Conservation (phyloP, 176 grass and related monocot species). For the Stipa capillata region DNA sequence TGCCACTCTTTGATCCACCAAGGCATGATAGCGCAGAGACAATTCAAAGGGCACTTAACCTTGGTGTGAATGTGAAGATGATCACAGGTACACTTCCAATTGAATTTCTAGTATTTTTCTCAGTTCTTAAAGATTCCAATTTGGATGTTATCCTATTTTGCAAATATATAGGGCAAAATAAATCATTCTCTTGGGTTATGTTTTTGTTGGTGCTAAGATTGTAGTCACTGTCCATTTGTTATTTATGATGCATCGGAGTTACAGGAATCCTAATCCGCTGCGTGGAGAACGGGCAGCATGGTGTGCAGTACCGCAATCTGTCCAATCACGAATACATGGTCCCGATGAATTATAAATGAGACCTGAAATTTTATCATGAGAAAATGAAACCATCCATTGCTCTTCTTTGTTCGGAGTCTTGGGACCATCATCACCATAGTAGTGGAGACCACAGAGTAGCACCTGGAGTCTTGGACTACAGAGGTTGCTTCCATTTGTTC, state of each 20-base stretch:
- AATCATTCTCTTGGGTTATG: background rate
- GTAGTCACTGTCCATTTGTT: background rate
- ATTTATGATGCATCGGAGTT: background rate
- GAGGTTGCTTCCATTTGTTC: background rate
- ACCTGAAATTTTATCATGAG: background rate
- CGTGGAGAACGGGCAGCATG: background rate
- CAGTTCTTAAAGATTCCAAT: background rate
- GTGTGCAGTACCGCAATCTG: background rate
- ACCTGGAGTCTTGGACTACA: background rate
- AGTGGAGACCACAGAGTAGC: background rate
- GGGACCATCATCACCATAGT: background rate
- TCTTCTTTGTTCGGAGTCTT: background rate
- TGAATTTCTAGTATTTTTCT: background rate
- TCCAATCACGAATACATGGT: background rate
- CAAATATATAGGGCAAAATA: background rate
- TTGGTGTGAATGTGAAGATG: constrained; percentile 66
- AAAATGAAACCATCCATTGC: background rate
- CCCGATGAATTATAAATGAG: too few relatives aligned
- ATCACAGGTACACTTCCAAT: constrained; percentile 40
- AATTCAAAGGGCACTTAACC: constrained; percentile 49
- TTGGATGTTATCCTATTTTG: background rate
- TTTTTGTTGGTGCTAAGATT: too few relatives aligned
- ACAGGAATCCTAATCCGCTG: background rate
- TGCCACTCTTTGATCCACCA: constrained; percentile 63
- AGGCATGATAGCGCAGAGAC: constrained; percentile 57